phyloP scores from a whole-genome alignment of 495 filamentous ascomycete species.

The Bathelium albidoporum region DNA sequence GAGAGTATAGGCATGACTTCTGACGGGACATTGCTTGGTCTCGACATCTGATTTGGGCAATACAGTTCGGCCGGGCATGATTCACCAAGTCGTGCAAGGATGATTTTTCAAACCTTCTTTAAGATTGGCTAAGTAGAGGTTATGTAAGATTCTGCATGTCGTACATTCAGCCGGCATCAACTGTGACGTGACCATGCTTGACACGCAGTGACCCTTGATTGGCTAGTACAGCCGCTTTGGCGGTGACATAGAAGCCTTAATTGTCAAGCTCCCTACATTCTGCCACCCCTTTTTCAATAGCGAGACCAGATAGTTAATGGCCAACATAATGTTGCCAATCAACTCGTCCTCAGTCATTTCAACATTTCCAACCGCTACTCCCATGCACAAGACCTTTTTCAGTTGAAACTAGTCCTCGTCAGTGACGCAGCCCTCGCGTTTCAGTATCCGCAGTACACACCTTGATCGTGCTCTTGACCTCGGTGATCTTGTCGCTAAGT shows the following conservation, averaged over 20 bases:
- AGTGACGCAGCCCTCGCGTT: neutral
- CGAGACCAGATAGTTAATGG: constrained; percentile 99
- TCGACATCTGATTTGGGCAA: neutral
- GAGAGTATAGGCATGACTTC: neutral
- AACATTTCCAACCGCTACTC: constrained; percentile 97
- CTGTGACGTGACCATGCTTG: neutral
- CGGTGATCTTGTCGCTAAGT: constrained; percentile 82
- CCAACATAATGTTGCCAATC: constrained; percentile 90
- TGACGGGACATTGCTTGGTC: neutral
- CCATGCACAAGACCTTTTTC: constrained; percentile 99
- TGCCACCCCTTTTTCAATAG: constrained; percentile 99
- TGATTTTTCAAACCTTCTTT: neutral
- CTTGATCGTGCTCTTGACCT: constrained; percentile 99
- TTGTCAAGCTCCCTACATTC: constrained; percentile 97
- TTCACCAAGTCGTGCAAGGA: neutral
- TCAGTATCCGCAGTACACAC: neutral
- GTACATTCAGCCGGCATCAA: neutral
- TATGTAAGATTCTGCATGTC: neutral
- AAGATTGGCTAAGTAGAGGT: neutral
- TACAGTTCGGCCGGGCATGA: neutral
- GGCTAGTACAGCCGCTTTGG: constrained; percentile 89
- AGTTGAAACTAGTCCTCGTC: constrained; percentile 62
- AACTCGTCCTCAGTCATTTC: constrained; percentile 94
- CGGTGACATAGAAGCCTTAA: constrained; percentile 99
- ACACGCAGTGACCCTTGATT: neutral